Evolutionary conservation across 169 alveolate genomes (phyloP), one percentile per base, ranked within the genome.

Genomic region (Perkinsus chesapeaki): DNA sequence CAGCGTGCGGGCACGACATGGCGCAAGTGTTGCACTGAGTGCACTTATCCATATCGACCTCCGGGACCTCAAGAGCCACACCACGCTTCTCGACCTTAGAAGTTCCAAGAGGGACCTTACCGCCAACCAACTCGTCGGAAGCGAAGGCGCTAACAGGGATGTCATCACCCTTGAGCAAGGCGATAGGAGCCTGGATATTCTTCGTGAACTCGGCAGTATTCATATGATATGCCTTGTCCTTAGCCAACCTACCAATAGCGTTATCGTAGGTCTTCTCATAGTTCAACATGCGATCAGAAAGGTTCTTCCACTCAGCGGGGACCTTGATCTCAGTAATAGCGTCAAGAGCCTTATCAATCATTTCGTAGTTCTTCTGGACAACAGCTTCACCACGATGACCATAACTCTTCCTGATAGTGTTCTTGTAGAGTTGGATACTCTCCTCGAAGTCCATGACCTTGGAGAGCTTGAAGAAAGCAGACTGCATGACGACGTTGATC

Each of bases 31-130:
- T 95, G 94, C 96, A 95, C 92, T 95, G 96, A 92, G 95, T 95
- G 93, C 96, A 95, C 92, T 95, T 95, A 93, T 95, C 95, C 96
- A 95, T 94, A 94, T 95, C 96, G 39, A 95, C 96, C 43, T 93
- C 94, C 0, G 96, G 96, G 43, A 95, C 95, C 23, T 94, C 91
- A 39, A 93, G 94, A 12, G 96, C 96, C 27, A 95, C 94, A 0
- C 96, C 96, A 48, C 96, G 94, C 94, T 95, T 95, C 92, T 95
- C 96, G 37, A 39, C 94, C 73, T 94, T 94, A 3, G 96, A 92
- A 39, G 95, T 95, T 23, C 95, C 94, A 39, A 95, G 94, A 34
- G 96, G 96, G 91, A 95, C 95, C 82, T 91, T 92, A 27, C 96
- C 96, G 91, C 91, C 91, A 34, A 73, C 47, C 47, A 73, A 23